Percentiles rank a stretch among this genome's conserved stretches.
These are phyloP conservation scores for Aegilops tauschii DNA, from an alignment of 176 grass and related monocot species.

Conservation along the genomic window DNA sequence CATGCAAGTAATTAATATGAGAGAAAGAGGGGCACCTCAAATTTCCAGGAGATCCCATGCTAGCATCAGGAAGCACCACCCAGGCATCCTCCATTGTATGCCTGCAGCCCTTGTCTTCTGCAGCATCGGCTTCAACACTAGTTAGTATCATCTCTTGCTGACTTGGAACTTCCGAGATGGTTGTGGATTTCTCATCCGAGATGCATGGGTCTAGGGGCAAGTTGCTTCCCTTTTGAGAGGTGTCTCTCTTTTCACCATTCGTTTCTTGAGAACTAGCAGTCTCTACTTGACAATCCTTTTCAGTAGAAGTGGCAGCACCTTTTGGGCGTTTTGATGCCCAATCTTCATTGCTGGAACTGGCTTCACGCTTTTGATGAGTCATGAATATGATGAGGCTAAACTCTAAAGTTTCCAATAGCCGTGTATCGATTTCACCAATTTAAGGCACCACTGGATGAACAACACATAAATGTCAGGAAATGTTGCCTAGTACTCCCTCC, in stretches of 20 bases:
- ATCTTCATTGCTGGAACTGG: slow-evolving; percentile 23
- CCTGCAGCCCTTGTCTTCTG: slow-evolving; percentile 86
- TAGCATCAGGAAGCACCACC: slow-evolving; percentile 63
- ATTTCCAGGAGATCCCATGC: slow-evolving; percentile 40
- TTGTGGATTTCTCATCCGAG: slow-evolving; percentile 9
- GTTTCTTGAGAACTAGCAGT: slow-evolving; percentile 1
- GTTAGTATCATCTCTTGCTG: slow-evolving; percentile 31
- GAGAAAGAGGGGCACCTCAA: slow-evolving; percentile 56
- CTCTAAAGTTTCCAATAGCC: neutral
- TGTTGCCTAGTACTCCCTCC: neutral
- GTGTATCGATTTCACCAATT: neutral
- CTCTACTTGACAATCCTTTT: neutral
- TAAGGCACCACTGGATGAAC: neutral
- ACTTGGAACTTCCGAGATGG: slow-evolving; percentile 20
- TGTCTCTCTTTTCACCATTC: slow-evolving; percentile 18
- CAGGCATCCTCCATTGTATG: slow-evolving; percentile 85
- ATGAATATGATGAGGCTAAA: slow-evolving; percentile 22
- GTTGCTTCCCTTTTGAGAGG: slow-evolving; percentile 3
- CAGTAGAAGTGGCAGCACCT: slow-evolving; percentile 15
- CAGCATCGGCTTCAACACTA: slow-evolving; percentile 64
- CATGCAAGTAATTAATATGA: neutral
- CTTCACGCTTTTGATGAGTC: slow-evolving; percentile 71
- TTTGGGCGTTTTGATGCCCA: slow-evolving; percentile 44
- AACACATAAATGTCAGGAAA: neutral
- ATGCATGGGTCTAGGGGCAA: neutral